Percentiles rank a stretch among this genome's conserved stretches.
These are phyloP conservation scores for Trichoderma sp. DNA, from an alignment of 2,329 filamentous ascomycete genomes.

Conservation along the genomic window DNA sequence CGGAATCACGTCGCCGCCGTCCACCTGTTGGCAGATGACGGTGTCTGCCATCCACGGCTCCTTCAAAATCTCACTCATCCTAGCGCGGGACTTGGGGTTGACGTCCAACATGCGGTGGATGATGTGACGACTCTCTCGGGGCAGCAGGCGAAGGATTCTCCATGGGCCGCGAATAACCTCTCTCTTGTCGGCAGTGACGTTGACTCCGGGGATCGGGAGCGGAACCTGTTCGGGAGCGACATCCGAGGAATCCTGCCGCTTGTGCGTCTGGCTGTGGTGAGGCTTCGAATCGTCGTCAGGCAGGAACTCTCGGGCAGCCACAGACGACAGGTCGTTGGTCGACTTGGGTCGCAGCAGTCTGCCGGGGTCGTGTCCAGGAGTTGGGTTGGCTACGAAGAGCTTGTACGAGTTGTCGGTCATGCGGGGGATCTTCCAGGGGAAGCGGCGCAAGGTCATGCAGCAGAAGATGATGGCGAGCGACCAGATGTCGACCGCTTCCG, in stretches of 20 bases:
- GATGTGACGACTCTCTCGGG: conserved; percentile 84
- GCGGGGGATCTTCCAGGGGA: conserved; percentile 95
- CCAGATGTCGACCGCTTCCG: conserved; percentile 93
- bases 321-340: conserved; percentile 42
- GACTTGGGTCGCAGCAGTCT: conserved; percentile 49
- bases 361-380: conserved; percentile 64
- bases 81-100: conserved; percentile 77
- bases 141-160: conserved; percentile 81
- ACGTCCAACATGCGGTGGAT: conserved; percentile 91
- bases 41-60: conserved; percentile 90
- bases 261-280: conserved; percentile 24
- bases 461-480: conserved; percentile 98
- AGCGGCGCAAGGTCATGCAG: conserved; percentile 93
- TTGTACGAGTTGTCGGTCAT: conserved; percentile 92
- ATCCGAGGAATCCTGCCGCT: conserved; percentile 21
- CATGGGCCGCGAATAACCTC: conserved; percentile 90
- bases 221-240: conserved; percentile 9
- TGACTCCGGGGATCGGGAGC: conserved; percentile 19
- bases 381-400: conserved; percentile 82
- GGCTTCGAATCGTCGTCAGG: conserved; percentile 32
- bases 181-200: conserved; percentile 51
- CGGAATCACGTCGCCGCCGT: conserved; percentile 64
- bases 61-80: conserved; percentile 77
- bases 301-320: conserved; percentile 39
- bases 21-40: conserved; percentile 77